Evolutionary conservation across 139 green algal genomes (phyloP), one percentile per base, ranked within the genome.

Genomic region (Micractinium sp.): DNA sequence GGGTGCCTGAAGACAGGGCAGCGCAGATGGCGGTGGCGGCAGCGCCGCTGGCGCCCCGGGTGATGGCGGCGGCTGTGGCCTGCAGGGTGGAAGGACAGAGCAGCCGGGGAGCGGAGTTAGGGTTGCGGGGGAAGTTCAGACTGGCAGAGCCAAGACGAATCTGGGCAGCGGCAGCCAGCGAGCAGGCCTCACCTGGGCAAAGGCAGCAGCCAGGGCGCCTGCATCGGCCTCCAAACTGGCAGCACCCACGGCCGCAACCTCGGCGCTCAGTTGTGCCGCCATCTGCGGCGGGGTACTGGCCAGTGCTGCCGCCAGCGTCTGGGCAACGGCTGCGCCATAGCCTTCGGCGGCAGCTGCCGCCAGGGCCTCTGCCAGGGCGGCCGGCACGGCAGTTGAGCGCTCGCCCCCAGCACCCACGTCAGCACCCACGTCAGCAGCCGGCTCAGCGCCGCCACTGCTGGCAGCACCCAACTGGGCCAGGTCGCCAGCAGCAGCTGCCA

Each of bases 31-130:
- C 81, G 9, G n/a, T 9, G 20, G 81, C 60, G 23, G 81, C 81
- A 2, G 56, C 81, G 15, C 18, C 33, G 31, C 13, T 14, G 9
- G 81, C 81, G 15, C 56, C 56, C 0, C 81, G 56, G 0, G 81
- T 86, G n/a, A 47, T n/a, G n/a, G 81, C 81, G 13, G 81, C 81
- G 33, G 81, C 56, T 14, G 81, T 74, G 15, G 81, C 81, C 81
- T 86, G 81, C 23, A 0, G 74, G 74, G 63, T 25, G 63, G 63
- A 71, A 71, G 63, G 63, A 23, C 20, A 71, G 67, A 75, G 3
- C 14, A 36, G 33, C 19, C 13, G 22, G 73, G 31, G 4, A 79
- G 73, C 19, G 9, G 4, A 2, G 73, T 39, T 35, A n/a, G 15
- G 31, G 15, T 79, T 25, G 67, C n/a, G n/a, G n/a, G n/a, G n/a